Percentiles rank a stretch among this genome's conserved stretches.
Evolutionary conservation across 1,139 yeast species (phyloP).

Genomic region (Sugiyamaella japonica): DNA sequence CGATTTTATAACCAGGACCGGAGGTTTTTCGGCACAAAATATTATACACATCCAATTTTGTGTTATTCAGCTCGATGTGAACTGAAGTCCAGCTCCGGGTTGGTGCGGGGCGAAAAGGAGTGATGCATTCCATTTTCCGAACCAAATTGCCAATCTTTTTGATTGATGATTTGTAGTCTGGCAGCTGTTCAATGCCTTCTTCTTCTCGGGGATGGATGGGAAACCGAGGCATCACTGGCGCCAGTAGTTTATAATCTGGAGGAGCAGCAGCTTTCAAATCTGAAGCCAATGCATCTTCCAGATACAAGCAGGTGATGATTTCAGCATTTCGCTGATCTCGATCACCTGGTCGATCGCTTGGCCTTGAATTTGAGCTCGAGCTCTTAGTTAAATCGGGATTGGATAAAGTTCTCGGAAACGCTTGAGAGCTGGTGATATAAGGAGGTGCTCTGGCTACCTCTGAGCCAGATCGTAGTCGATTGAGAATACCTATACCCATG

Average conservation of each 20-base stretch:
- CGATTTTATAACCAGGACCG: slow-evolving; percentile 22
- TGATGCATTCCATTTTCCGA: slow-evolving; percentile 40
- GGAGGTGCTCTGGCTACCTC: slow-evolving; percentile 20
- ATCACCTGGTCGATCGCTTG: background rate
- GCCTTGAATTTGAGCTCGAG: too few relatives aligned
- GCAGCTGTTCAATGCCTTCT: slow-evolving; percentile 39
- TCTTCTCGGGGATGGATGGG: slow-evolving; percentile 39
- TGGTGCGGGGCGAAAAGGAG: slow-evolving; percentile 43
- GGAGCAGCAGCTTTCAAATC: slow-evolving; percentile 21
- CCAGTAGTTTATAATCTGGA: slow-evolving; percentile 33
- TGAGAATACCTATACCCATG: slow-evolving; percentile 5
- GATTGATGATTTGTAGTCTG: slow-evolving; percentile 40
- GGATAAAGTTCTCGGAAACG: slow-evolving; percentile 21
- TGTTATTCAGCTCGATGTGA: slow-evolving; percentile 56
- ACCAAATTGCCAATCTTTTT: slow-evolving; percentile 34
- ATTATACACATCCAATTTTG: slow-evolving; percentile 52
- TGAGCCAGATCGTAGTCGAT: slow-evolving; percentile 22
- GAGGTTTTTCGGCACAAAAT: slow-evolving; percentile 19
- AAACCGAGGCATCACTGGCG: slow-evolving; percentile 33
- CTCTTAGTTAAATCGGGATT: slow-evolving; percentile 18
- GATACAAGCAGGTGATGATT: slow-evolving; percentile 22
- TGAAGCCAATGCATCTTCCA: slow-evolving; percentile 21
- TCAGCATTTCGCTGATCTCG: slow-evolving; percentile 19
- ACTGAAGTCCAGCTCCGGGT: slow-evolving; percentile 55
- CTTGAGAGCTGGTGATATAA: slow-evolving; percentile 19